These are phyloP conservation scores for Nitzschia sp. DNA, from an alignment of 108 stramenopile genomes.

Conservation along the genomic window DNA sequence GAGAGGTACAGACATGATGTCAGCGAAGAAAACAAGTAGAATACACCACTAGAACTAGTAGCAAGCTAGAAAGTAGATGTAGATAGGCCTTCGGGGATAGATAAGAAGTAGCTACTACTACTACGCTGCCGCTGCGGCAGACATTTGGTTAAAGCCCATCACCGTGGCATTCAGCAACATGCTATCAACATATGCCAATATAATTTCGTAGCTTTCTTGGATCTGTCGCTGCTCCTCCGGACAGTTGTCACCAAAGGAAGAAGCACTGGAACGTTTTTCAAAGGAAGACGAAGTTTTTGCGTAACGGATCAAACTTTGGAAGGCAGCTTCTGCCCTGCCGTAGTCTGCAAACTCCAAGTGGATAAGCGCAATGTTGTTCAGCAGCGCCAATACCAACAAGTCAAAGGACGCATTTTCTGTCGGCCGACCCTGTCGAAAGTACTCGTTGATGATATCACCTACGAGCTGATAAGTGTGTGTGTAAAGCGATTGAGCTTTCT, in stretches of 20 bases:
- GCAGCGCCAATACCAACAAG: background rate
- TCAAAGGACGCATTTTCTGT: conserved; percentile 9
- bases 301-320: conserved; percentile 11
- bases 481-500: conserved; percentile 5
- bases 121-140: background rate
- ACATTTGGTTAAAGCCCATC: background rate
- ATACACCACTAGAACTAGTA: too few species aligned
- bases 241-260: background rate
- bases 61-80: too few species aligned
- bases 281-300: background rate
- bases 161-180: background rate
- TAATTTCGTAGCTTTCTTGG: background rate
- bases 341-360: background rate
- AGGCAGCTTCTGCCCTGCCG: background rate
- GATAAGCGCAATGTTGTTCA: conserved; percentile 11
- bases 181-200: background rate
- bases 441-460: background rate
- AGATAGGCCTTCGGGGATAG: too few species aligned
- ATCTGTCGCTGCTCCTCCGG: background rate
- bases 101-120: too few species aligned
- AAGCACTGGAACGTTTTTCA: background rate
- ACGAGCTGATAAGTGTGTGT: conserved; percentile 3
- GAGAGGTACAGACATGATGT: too few species aligned
- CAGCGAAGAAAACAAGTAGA: too few species aligned
- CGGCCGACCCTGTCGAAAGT: background rate